phyloP scores from a whole-genome alignment of 345 rosid species.

The Camelina laxa region DNA sequence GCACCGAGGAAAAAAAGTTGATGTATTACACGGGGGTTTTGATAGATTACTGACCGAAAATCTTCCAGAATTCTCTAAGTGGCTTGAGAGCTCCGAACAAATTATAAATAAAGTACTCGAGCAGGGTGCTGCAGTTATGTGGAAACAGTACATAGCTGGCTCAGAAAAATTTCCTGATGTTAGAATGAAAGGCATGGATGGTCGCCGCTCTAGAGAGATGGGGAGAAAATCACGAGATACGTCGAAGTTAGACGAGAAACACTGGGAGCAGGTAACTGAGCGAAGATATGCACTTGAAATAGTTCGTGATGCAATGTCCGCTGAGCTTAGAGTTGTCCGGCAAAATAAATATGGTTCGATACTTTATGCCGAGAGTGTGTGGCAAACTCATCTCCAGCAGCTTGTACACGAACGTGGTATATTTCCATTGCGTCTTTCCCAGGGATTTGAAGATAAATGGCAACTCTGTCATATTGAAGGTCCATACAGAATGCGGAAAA shows the following conservation, averaged over 20 bases:
- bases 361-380: slow-evolving; percentile 95
- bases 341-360: slow-evolving; percentile 97
- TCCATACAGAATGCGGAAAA: slow-evolving; percentile 95
- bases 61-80: slow-evolving; percentile 67
- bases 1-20: slow-evolving; percentile 71
- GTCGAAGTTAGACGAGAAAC: slow-evolving; percentile 69
- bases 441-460: slow-evolving; percentile 68
- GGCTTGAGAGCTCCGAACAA: slow-evolving; percentile 74
- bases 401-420: slow-evolving; percentile 91
- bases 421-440: slow-evolving; percentile 67
- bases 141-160: slow-evolving; percentile 87
- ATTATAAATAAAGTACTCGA: slow-evolving; percentile 74
- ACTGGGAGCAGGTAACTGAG: slow-evolving; percentile 85
- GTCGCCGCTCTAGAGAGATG: slow-evolving; percentile 82
- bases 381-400: slow-evolving; percentile 90
- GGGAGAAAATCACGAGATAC: slow-evolving; percentile 78
- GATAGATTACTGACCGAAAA: slow-evolving; percentile 80
- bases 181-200: slow-evolving; percentile 83
- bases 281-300: slow-evolving; percentile 83
- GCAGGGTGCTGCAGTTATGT: slow-evolving; percentile 88
- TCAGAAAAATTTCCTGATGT: slow-evolving; percentile 89
- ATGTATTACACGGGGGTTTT: slow-evolving; percentile 85
- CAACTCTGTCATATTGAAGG: slow-evolving; percentile 97
- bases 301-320: slow-evolving; percentile 85
- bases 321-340: slow-evolving; percentile 94